Evolutionary conservation across 495 filamentous ascomycete genomes (phyloP).

Genomic region (Talaromyces nanjingensis): DNA sequence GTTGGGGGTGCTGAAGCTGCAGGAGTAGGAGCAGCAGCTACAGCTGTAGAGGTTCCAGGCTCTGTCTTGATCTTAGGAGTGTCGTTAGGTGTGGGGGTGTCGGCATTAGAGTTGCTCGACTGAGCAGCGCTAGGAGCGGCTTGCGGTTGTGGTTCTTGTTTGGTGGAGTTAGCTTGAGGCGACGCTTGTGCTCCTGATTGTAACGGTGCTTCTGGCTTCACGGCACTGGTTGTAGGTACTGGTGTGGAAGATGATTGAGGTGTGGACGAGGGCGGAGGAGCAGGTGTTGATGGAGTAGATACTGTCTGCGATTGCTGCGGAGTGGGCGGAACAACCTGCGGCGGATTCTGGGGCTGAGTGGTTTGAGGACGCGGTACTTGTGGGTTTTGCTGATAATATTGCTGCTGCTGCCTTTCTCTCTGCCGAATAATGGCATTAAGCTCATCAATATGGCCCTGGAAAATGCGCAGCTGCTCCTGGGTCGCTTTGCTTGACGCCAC

Average conservation of each 20-base stretch:
- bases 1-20: not conserved
- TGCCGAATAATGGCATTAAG: slow-evolving; percentile 59
- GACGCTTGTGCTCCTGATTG: slow-evolving; percentile 19
- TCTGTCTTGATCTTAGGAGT: slow-evolving; percentile 30
- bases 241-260: slow-evolving; percentile 12
- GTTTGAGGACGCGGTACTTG: slow-evolving; percentile 14
- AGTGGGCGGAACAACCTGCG: not conserved
- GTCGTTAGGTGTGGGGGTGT: slow-evolving; percentile 15
- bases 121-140: slow-evolving; percentile 8
- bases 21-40: slow-evolving; percentile 17
- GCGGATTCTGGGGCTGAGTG: slow-evolving; percentile 13
- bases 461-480: slow-evolving; percentile 71
- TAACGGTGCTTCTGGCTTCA: slow-evolving; percentile 11
- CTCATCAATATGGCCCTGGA: slow-evolving; percentile 89
- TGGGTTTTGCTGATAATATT: slow-evolving; percentile 5
- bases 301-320: slow-evolving; percentile 14
- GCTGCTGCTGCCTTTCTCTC: slow-evolving; percentile 25
- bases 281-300: not conserved
- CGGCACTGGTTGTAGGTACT: not conserved
- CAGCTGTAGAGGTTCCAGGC: slow-evolving; percentile 18
- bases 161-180: slow-evolving; percentile 23
- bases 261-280: slow-evolving; percentile 18
- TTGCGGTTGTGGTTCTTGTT: slow-evolving; percentile 21
- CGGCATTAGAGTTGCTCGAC: slow-evolving; percentile 15
- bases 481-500: slow-evolving; percentile 84